A percentile compares a stretch with the other conserved stretches of the same genome.
phyloP scores from a whole-genome alignment of 2,329 filamentous ascomycete genomes.

The Cordyceps farinosa region DNA sequence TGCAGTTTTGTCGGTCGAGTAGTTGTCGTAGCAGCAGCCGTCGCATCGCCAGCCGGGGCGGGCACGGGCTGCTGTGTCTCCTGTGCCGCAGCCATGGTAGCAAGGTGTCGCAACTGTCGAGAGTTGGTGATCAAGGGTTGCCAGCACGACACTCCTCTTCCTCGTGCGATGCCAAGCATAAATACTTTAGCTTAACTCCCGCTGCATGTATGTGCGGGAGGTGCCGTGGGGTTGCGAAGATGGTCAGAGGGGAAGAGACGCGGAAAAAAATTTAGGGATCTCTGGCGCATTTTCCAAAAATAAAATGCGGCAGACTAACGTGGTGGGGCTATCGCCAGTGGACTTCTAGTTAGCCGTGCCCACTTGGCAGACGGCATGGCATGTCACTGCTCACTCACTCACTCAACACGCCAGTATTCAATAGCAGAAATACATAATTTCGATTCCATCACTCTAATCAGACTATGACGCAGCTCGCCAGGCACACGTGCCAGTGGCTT shows the following conservation, averaged over 20 bases:
- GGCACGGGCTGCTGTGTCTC: constrained; percentile 3
- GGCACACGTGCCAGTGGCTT: neutral
- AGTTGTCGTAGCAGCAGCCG: constrained; percentile 20
- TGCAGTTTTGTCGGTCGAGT: constrained; percentile 57
- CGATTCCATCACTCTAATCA: constrained; percentile 9
- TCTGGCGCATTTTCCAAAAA: constrained; percentile 4
- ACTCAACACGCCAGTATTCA: neutral
- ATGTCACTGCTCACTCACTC: neutral
- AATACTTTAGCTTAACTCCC: neutral
- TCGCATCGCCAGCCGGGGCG: neutral
- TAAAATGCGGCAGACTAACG: neutral
- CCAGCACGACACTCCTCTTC: neutral
- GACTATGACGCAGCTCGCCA: neutral
- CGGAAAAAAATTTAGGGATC: neutral
- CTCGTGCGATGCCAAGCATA: neutral
- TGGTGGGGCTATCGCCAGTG: neutral
- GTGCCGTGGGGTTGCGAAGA: neutral
- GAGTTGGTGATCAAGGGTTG: neutral
- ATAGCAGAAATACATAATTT: neutral
- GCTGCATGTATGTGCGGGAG: no score
- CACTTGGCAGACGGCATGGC: neutral
- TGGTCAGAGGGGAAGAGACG: neutral
- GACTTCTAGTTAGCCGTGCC: neutral
- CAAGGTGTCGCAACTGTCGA: constrained; percentile 18
- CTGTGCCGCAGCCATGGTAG: constrained; percentile 31